Percentiles rank a stretch among this genome's conserved stretches.
phyloP scores from a whole-genome alignment of 345 rosid species.

The Anacardium occidentale region DNA sequence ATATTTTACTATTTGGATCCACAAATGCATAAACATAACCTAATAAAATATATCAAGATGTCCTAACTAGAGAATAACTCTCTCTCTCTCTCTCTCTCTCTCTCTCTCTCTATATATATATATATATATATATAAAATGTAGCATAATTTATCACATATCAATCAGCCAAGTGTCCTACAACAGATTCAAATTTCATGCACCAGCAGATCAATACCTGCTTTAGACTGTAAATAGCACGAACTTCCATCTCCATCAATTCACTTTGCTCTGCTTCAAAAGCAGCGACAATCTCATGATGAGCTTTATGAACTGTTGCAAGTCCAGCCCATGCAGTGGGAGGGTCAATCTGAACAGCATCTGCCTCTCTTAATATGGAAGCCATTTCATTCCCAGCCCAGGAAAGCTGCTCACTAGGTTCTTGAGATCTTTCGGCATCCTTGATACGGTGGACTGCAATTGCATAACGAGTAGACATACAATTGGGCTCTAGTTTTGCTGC shows the following conservation, averaged over 20 bases:
- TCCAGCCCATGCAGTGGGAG: constrained; percentile 89
- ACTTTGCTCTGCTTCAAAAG: constrained; percentile 59
- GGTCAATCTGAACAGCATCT: constrained; percentile 71
- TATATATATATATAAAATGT: too few species aligned
- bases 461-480: constrained; percentile 92
- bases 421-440: constrained; percentile 96
- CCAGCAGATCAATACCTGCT: constrained; percentile 55
- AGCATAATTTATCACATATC: not conserved
- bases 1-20: too few species aligned
- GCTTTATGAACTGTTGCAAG: constrained; percentile 89
- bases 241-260: constrained; percentile 70
- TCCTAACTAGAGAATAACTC: too few species aligned
- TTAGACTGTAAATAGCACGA: constrained; percentile 70
- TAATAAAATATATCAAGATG: too few species aligned
- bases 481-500: constrained; percentile 90
- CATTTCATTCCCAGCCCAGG: constrained; percentile 97
- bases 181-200: not conserved
- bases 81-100: too few species aligned
- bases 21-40: too few species aligned
- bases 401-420: constrained; percentile 80
- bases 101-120: too few species aligned
- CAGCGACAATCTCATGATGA: constrained; percentile 86
- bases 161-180: constrained; percentile 5
- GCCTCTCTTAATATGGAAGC: constrained; percentile 93
- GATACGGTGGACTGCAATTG: constrained; percentile 83